Evolutionary conservation across 1,139 yeast genomes (phyloP).

Genomic region (Candida sp.): DNA sequence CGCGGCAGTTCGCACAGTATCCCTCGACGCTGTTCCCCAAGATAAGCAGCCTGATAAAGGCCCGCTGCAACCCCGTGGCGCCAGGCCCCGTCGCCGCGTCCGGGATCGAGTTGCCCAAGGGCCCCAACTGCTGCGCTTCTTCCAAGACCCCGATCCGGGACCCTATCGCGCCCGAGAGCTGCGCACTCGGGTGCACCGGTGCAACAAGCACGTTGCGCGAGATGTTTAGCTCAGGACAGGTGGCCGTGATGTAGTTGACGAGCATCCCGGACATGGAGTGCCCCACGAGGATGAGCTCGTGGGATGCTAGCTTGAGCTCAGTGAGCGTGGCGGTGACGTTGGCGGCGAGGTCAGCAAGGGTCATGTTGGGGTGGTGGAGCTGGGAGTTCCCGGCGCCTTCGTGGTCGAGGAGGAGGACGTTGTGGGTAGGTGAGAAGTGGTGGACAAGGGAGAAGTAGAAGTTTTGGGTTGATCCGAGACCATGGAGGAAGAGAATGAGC

Average conservation of each 20-base stretch:
- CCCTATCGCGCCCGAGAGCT: constrained; percentile 18
- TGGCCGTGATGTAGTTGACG: constrained; percentile 18
- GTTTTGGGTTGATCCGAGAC: constrained; percentile 31
- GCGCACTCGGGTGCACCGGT: constrained; percentile 27
- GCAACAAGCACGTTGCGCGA: constrained; percentile 22
- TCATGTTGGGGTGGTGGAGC: constrained; percentile 11
- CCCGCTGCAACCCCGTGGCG: constrained; percentile 18
- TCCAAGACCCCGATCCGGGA: constrained; percentile 18
- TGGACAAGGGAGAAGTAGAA: constrained; percentile 22
- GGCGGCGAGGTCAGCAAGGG: constrained; percentile 20
- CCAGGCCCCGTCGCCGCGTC: constrained; percentile 23
- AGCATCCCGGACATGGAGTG: constrained; percentile 35
- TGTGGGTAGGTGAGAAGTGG: constrained; percentile 15
- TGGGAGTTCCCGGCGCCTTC: constrained; percentile 26
- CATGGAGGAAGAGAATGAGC: constrained; percentile 24
- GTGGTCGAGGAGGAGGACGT: constrained; percentile 25
- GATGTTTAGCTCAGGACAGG: constrained; percentile 10
- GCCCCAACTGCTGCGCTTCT: constrained; percentile 14
- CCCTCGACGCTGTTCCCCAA: constrained; percentile 22
- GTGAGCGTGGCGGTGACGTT: constrained; percentile 21
- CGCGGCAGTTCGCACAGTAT: constrained; percentile 26
- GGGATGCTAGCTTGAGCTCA: constrained; percentile 13
- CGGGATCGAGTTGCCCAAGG: constrained; percentile 22
- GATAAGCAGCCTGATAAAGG: constrained; percentile 25
- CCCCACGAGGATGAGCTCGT: constrained; percentile 22